Evolutionary conservation across 768 basidiomycete species (phyloP), one percentile per base, ranked within the genome.

Genomic region (Agaricus blazei): DNA sequence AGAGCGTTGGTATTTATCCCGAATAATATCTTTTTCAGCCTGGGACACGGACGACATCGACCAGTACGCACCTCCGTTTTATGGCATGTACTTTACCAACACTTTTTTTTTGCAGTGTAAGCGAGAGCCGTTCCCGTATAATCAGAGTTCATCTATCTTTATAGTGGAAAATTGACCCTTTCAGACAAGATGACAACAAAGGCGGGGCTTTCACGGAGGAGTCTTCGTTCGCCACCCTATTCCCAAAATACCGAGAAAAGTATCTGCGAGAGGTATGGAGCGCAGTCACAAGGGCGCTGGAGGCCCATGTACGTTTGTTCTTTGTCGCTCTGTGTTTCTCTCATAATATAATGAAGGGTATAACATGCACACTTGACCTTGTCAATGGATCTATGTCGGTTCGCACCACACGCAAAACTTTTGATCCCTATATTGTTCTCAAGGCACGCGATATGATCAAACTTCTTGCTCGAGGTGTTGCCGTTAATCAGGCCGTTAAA

Each of bases 351-450:
- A 19, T 53, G 29, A 61, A 97, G 92, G 93, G 92, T 9, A 74
- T 98, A 45, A 81, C 87, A 23, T 98, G 94, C 66, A 92, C 90
- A 28, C 84, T 99, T 19, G 95, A 99, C 72, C 75, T 99, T 58
- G 84, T 99, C 28, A 91, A 98, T 60, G 97, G 97, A 59, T 92
- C 91, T 28, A 98, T 99, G 97, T 88, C 93, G 38, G 97, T 98
- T 37, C 83, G 86, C 57, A 99, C 97, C 27, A 98, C 97, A 11
- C 84, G 97, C 54, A 98, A 97, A 78, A 93, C 97, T 34, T 95
- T 81, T 71, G 97, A 99, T 68, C 97, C 97, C 0, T 98, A 98
- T 67, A 84, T 97, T 58, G 84, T 98, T 58, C 79, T 99, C 58
- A 98, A 98, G 74, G 94, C 93, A 9, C 83, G 97, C 41, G 97